Evolutionary conservation across 495 filamentous ascomycete genomes (phyloP), one percentile per base, ranked within the genome.

Genomic region (Aspergillus coremiiformis): DNA sequence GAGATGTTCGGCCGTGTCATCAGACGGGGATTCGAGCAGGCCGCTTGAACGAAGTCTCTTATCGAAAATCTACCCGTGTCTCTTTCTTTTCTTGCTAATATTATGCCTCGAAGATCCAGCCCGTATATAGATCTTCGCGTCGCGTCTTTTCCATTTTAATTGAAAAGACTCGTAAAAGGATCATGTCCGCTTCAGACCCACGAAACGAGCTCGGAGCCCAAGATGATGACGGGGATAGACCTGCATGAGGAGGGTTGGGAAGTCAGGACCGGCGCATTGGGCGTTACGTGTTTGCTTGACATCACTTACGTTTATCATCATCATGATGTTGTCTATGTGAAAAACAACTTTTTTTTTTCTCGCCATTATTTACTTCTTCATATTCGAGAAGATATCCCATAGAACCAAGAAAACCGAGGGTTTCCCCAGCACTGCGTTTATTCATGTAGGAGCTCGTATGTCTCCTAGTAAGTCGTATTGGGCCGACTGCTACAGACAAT

Each of bases 1-100:
- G 73, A 77, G 43, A 87, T 88, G 75, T 90, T 99, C 53, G 92
- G 95, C 49, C 90, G 83, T 74, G 83, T 96, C 53, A 83, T 97
- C 62, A 80, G 85, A 60, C 76, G 93, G 55, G 85, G 87, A 17
- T 97, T 91, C 74, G 93, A 98, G 76, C 90, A 95, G 67, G 84
- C 87, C 49, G 85, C 85, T 52, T 90, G 73, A 74, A 27, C 19
- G 19, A 37, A 39, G 29, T 29, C 39, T 39, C 49, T 5, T 51
- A 43, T 35, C 14, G 12, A 44, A 45, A 33, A 45, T 24, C 17
- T 24, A 44, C 23, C 26, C 20, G 39, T 11, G n/a, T 51, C 30
- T 45, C 22, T n/a, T 7, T 52, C 41, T 44, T 41, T 53, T 53
- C 47, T 54, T 56, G 53, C 47, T 54, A 58, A 59, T 54, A 52